Evolutionary conservation across 164 flowering plant genomes (phyloP), one percentile per base, ranked within the genome.

Genomic region (Platanus orientalis): DNA sequence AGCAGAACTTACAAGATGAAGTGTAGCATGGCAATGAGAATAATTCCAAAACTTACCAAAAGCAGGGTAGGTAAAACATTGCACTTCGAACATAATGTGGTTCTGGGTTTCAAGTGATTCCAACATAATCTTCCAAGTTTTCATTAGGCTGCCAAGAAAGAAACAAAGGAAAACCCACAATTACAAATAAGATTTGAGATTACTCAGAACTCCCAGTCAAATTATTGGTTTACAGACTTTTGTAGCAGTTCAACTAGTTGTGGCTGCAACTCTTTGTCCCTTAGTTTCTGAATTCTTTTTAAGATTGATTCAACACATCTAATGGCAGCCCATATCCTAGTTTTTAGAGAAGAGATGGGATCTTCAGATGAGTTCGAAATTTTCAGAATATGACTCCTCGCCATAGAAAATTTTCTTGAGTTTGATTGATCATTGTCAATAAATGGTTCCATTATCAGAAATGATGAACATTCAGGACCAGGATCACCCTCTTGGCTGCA

Each of bases 281-380:
- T 34, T 34, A 34, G 39, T 34, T 34, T 34, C 39, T 34, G 39
- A 34, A 34, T 34, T 34, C 39, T 34, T 5, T 34, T 34, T 34
- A 10, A 34, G 39, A 34, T 10, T 10, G 39, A 34, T 10, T 34
- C 39, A 34, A 10, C 39, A 34, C 39, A 5, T 10, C 10, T 34
- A 34, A 34, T 34, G 39, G 39, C 39, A 34, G 10, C 39, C 10
- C 5, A 34, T 5, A 34, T 34, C 39, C 39, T 34, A 10, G 39
- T 68, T 62, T 71, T 74, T 44, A 72, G 68, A 56, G 82, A 62
- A 62, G 80, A 61, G 29, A 55, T 28, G 4, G 65, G 11, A 58
- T 68, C 67, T 49, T 65, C 71, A 54, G 70, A 56, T 30, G 58
- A 45, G 24, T 56, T 70, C 0, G 62, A 48, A 60, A 40, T 53